These are phyloP conservation scores for Hortiboletus campestris DNA, from an alignment of 768 basidiomycete species.

Conservation along the genomic window DNA sequence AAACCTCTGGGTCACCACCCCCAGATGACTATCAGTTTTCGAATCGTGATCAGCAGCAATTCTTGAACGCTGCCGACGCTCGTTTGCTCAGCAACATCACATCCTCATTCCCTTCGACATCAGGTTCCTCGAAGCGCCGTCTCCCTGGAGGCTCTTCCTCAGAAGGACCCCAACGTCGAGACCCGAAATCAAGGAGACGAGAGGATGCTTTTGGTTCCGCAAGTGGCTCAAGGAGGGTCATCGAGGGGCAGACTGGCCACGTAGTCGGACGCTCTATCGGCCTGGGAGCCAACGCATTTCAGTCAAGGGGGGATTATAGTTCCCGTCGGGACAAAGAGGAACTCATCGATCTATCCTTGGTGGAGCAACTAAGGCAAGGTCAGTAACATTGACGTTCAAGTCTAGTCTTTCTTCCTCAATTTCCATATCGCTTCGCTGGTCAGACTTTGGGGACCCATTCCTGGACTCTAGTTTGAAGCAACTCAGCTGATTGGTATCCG, in stretches of 20 bases:
- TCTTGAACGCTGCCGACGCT: conserved; percentile 16
- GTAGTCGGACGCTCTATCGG: conserved; percentile 4
- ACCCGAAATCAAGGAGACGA: conserved; percentile 49
- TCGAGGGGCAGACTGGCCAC: conserved; percentile 24
- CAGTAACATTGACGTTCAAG: conserved; percentile 2
- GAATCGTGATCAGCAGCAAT: conserved; percentile 31
- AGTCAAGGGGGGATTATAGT: conserved; percentile 36
- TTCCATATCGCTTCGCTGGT: neutral
- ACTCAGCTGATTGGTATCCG: conserved; percentile 16
- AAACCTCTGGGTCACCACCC: conserved; percentile 38
- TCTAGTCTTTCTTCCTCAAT: conserved; percentile 2
- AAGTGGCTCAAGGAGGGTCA: conserved; percentile 21
- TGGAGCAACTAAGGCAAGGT: conserved; percentile 59
- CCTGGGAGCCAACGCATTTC: conserved; percentile 18
- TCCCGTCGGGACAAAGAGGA: conserved; percentile 57
- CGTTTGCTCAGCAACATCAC: conserved; percentile 18
- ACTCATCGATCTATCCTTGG: conserved; percentile 46
- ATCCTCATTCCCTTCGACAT: conserved; percentile 18
- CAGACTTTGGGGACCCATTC: conserved; percentile 60
- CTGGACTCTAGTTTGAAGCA: conserved; percentile 35
- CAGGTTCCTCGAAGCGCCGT: conserved; percentile 48
- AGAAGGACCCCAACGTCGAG: conserved; percentile 44
- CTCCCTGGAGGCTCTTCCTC: conserved; percentile 47
- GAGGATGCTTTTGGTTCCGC: conserved; percentile 37
- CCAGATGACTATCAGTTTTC: conserved; percentile 34